These are phyloP conservation scores for Ogataea zsoltii DNA, from an alignment of 805 yeast species.

Conservation along the genomic window DNA sequence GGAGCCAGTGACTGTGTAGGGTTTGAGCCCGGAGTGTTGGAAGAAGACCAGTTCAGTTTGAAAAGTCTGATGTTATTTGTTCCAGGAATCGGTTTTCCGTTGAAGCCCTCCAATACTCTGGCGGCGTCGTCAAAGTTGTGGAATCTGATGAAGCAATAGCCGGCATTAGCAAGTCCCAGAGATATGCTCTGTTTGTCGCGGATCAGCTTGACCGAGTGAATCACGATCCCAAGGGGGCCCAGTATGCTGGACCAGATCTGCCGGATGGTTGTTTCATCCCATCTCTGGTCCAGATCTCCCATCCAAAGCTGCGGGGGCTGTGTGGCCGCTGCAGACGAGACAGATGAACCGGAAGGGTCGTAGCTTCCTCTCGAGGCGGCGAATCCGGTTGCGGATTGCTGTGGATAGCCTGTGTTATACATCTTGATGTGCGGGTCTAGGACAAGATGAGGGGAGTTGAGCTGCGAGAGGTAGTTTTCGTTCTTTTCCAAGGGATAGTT, in stretches of 20 bases:
- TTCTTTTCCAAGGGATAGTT: not conserved
- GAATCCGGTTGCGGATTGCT: constrained; percentile 9
- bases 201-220: constrained; percentile 63
- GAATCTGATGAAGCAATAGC: constrained; percentile 84
- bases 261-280: constrained; percentile 71
- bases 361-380: constrained; percentile 7
- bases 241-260: constrained; percentile 60
- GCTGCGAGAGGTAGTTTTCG: not conserved
- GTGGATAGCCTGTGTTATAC: constrained; percentile 15
- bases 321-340: constrained; percentile 4
- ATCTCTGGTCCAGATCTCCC: constrained; percentile 87
- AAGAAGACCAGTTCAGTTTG: constrained; percentile 79
- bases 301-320: constrained; percentile 61
- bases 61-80: constrained; percentile 52
- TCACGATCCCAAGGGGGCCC: constrained; percentile 57
- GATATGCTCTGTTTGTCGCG: constrained; percentile 52
- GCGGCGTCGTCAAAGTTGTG: constrained; percentile 59
- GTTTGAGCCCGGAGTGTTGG: constrained; percentile 25
- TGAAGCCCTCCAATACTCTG: constrained; percentile 58
- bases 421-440: constrained; percentile 10
- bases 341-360: not conserved
- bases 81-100: constrained; percentile 73
- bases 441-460: not conserved
- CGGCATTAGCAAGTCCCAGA: constrained; percentile 49
- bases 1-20: constrained; percentile 14